Evolutionary conservation across 2,329 filamentous ascomycete species (phyloP).

Genomic region (Phialemonium atrogriseum): DNA sequence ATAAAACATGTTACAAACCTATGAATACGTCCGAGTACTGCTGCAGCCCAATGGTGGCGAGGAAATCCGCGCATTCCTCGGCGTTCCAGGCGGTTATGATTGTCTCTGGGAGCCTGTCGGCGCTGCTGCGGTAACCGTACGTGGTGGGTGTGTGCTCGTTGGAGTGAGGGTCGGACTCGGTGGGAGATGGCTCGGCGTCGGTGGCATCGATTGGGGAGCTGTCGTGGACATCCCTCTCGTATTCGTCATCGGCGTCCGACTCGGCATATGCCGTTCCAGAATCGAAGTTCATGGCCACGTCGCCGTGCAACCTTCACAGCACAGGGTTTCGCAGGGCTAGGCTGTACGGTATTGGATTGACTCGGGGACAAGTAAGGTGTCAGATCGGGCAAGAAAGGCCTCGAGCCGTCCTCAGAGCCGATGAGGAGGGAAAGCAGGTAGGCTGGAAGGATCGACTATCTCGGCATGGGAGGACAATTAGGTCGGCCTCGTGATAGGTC

Average conservation of each 20-base stretch:
- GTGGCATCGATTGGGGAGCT: slow-evolving; percentile 56
- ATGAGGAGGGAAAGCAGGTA: no score
- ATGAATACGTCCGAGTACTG: slow-evolving; percentile 80
- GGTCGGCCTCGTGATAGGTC: no score
- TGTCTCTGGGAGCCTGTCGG: slow-evolving; percentile 62
- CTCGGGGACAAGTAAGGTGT: no score
- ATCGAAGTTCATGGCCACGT: slow-evolving; percentile 20
- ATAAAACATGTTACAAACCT: no score
- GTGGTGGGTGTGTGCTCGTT: slow-evolving; percentile 74
- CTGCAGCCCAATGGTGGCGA: slow-evolving; percentile 67
- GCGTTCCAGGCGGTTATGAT: slow-evolving; percentile 74
- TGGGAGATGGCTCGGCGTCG: slow-evolving; percentile 62
- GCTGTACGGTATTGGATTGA: no score
- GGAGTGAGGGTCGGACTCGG: slow-evolving; percentile 63
- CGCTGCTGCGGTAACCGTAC: slow-evolving; percentile 58
- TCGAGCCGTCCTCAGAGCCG: no score
- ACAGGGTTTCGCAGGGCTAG: no score
- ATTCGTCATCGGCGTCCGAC: slow-evolving; percentile 77
- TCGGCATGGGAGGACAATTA: no score
- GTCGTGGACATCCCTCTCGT: slow-evolving; percentile 63
- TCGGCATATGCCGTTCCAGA: slow-evolving; percentile 63
- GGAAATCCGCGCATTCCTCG: slow-evolving; percentile 85
- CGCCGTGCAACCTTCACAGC: no score
- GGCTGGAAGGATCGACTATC: no score
- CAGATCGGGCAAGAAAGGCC: no score